Base-by-base conservation (phyloP, 75 land plant genomes). In the Adiantum capillusveneris region DNA sequence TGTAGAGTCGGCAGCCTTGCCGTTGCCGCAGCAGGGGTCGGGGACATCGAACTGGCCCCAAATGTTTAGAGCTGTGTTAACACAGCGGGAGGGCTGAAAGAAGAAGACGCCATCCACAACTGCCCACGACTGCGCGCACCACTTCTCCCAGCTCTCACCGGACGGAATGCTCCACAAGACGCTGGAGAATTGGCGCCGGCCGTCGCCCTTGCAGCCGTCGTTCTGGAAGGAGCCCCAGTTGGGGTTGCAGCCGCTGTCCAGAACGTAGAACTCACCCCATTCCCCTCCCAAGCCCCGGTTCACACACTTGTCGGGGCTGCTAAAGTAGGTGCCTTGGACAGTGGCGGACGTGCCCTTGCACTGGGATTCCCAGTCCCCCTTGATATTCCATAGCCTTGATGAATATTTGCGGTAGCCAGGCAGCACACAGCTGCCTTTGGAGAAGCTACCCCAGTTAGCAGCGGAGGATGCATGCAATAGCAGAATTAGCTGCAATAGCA, bases 191-290 rank as follows among this genome's bases (percentile, higher is more conserved):
- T 55, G 57, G 6, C 57, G 57, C 29, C 31, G 31, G 25, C 29
- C 57, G 25, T 30, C 31, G 57, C 57, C 57, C 57, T 55, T 55
- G 57, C 57, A 55, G 25, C 57, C 57, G 16, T 55, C 57, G 57
- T 55, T 24, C 31, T 25, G 3, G 57, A 55, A 55, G 25, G 31
- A 28, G 29, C 57, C 57, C 57, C 57, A 55, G 16, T 55, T 28
- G n/a, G 57, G 57, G 25, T 55, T 24, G 57, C 57, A 55, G 29
- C 14, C 11, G 13, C 14, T 24, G 31, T 55, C 57, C 13, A 30
- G 31, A 3, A 55, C 57, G 31, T 55, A 55, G 57, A 55, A 55
- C 31, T 30, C 57, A 2, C 57, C 57, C 9, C 25, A 24, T 24
- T 28, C 31, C 57, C 57, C 57, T 2, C 57, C 25, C 26, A 27